phyloP scores from a whole-genome alignment of 2,329 filamentous ascomycete species.

The Sporothrix mexicana region DNA sequence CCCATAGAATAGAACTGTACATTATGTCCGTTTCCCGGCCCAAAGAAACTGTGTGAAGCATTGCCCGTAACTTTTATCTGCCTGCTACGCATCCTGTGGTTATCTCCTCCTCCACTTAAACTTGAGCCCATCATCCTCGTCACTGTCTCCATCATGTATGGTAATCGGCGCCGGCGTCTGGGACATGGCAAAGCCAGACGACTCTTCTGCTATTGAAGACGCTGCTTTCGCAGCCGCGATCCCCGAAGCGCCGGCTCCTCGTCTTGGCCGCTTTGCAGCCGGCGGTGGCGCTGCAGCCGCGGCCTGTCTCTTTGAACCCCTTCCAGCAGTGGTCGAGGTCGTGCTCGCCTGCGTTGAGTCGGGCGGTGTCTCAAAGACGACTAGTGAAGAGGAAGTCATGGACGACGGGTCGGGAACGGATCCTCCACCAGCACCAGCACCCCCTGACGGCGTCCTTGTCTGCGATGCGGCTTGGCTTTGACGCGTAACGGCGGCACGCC shows the following conservation, averaged over 20 bases:
- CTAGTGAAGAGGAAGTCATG: conserved; percentile 20
- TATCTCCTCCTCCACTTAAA: conserved; percentile 60
- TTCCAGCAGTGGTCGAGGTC: conserved; percentile 35
- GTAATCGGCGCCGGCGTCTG: conserved; percentile 14
- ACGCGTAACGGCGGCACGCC: conserved; percentile 41
- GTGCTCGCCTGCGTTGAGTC: conserved; percentile 40
- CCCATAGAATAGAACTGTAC: conserved; percentile 5
- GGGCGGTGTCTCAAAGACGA: conserved; percentile 37
- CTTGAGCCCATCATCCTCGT: conserved; percentile 61
- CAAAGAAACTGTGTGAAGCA: neutral
- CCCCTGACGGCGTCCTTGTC: conserved; percentile 35
- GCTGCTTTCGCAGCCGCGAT: neutral
- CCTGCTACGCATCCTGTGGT: neutral
- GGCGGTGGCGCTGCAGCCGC: conserved; percentile 29
- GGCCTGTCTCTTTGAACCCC: conserved; percentile 44
- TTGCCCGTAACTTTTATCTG: neutral
- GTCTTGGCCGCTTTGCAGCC: conserved; percentile 30
- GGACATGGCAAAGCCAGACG: conserved; percentile 4
- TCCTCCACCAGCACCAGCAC: neutral
- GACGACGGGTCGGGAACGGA: neutral
- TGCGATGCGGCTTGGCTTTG: conserved; percentile 36
- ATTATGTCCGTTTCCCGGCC: no score
- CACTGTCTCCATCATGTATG: conserved; percentile 37
- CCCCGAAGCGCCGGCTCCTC: neutral
- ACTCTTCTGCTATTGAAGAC: neutral